These are phyloP conservation scores for Cryptosporidium sp. DNA, from an alignment of 169 alveolate genomes.

Conservation along the genomic window DNA sequence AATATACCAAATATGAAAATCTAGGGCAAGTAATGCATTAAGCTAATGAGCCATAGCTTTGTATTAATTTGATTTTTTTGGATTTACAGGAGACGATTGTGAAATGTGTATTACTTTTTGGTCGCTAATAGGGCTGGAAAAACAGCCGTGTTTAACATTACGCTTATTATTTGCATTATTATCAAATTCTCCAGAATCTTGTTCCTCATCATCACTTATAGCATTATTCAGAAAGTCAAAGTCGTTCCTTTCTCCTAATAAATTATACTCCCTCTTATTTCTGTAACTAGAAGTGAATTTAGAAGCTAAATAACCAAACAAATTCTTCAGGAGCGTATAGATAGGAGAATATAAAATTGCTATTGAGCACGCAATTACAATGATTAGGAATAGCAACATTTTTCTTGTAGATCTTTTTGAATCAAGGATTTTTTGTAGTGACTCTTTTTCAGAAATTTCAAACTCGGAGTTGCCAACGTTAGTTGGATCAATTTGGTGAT, in stretches of 20 bases:
- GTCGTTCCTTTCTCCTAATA: constrained; percentile 49
- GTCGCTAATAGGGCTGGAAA: background rate
- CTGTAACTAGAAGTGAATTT: background rate
- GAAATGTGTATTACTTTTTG: background rate
- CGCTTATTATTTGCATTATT: background rate
- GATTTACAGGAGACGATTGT: background rate
- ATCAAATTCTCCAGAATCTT: background rate
- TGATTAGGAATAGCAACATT: background rate
- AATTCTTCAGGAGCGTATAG: background rate
- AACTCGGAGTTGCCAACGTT: too few relatives aligned
- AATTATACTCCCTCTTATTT: constrained; percentile 34
- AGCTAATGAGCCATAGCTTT: background rate
- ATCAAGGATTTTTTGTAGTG: background rate
- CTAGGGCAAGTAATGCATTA: background rate
- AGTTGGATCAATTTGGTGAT: background rate
- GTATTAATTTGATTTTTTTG: background rate
- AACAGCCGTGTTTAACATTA: too few relatives aligned
- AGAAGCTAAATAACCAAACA: background rate
- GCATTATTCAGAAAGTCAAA: constrained; percentile 48
- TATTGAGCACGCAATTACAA: background rate
- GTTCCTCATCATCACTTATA: constrained; percentile 59
- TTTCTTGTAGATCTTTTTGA: background rate
- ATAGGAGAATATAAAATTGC: background rate
- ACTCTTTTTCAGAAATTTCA: background rate
- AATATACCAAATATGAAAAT: background rate